Evolutionary conservation across 108 stramenopile genomes (phyloP), one percentile per base, ranked within the genome.

Genomic region (Pseudonitzschia multistriata): DNA sequence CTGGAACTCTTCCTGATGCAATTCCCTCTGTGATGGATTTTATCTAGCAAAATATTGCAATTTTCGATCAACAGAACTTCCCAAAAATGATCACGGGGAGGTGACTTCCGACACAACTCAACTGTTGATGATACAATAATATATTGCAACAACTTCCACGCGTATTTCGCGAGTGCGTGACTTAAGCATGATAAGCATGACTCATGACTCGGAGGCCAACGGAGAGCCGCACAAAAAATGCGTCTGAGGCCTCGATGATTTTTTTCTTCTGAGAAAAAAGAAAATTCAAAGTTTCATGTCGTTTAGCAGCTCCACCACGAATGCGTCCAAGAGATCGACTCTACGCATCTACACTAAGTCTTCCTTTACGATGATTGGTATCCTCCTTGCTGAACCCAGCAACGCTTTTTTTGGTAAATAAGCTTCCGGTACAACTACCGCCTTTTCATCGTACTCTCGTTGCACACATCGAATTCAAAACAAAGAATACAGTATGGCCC

Each of bases 401-500:
- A 17, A 19, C 19, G 47, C 1, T 48, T 48, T 2, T 19, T 48
- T 17, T 48, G 0, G 47, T 19, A 48, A 14, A 48, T 2, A 14
- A 48, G 47, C 47, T 17, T 48, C 19, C 47, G 17, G 47, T 17
- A 17, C 47, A 47, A 47, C 19, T 47, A 14, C 0, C 17, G 19
- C 19, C 47, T 17, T 48, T 48, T 48, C 45, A 48, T 48, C 47
- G 19, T 19, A 0, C 47, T 17, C 0, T 19, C 47, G 19, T 48
- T 48, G n/a, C n/a, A n/a, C n/a, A n/a, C n/a, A n/a, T 10, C 42
- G 13, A 45, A 17, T 52, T 25, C 25, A 8, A 2, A 52, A 10
- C n/a, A 59, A 59, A 59, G 0, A 59, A 0, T 0, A 29, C 17
- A 59, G 3, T 3, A 71, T 71, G 70, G 70, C 61, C 59, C 54